Evolutionary conservation across 106 monocot species (phyloP), one percentile per base, ranked within the genome.

Genomic region (Cymbidium sinense): DNA sequence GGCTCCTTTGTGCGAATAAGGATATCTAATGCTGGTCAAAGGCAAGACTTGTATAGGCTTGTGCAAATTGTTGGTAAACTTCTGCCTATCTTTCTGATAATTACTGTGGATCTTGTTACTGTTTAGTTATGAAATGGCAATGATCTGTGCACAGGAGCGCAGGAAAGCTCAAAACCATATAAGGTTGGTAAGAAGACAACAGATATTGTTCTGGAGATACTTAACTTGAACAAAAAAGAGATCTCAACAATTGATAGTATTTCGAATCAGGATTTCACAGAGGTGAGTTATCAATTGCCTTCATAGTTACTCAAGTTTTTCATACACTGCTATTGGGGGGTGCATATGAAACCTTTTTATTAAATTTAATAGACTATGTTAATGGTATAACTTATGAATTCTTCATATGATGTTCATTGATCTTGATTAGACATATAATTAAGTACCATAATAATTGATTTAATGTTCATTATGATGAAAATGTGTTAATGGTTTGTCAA

Each of bases 201-300:
- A 51, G 89, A 99, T 77, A 80, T 89, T 65, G 55, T 85, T 23
- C 80, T 99, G 50, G 92, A 99, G 81, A 95, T 99, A 79, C 79
- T 87, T 62, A 99, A 99, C 85, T 85, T 99, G 77, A 81, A 93
- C 77, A 99, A 95, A 73, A 92, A 75, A n/a, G 95, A 95, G 78
- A 70, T 82, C 43, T 67, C 93, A 55, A 80, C 87, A 31, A 90
- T 94, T 62, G 95, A 99, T 83, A 80, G 81, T 33, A 92, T 94
- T 75, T 99, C 99, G 52, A 99, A 99, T 84, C 99, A 99, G 82
- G 99, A 99, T 31, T 99, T 99, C 74, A 95, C 94, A 43, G 99
- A 95, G 95, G 98, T 95, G 50, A 17, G 74, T 28, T 74, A 44
- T 74, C 43, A 44, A 29, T 43, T 47, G 0, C 25, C 23, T 74